phyloP scores from a whole-genome alignment of 306 rosid species.

The Astragalus glycyphyllos region DNA sequence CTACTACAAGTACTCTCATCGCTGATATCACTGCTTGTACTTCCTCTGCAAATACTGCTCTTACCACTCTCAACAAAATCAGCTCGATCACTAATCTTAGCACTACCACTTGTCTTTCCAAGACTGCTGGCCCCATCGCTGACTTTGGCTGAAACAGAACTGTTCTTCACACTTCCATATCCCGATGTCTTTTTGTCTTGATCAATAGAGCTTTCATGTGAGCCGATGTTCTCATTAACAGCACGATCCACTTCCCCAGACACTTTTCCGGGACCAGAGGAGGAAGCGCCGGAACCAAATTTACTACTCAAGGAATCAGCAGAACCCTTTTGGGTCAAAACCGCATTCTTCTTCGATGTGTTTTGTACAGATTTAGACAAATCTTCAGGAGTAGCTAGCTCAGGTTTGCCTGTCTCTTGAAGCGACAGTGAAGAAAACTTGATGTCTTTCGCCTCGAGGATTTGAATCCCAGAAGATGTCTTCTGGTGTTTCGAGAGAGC shows the following conservation, averaged over 20 bases:
- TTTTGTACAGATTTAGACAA: constrained; percentile 50
- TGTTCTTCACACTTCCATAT: constrained; percentile 80
- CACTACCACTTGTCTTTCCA: constrained; percentile 91
- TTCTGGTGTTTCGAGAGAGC: constrained; percentile 61
- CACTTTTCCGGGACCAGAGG: constrained; percentile 56
- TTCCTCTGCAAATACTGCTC: constrained; percentile 95
- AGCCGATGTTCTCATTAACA: constrained; percentile 62
- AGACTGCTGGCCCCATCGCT: constrained; percentile 89
- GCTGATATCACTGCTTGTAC: constrained; percentile 96
- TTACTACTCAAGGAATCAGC: constrained; percentile 63
- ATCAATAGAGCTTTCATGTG: constrained; percentile 61
- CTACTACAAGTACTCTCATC: constrained; percentile 98
- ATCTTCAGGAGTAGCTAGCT: constrained; percentile 46
- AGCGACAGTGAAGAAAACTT: constrained; percentile 49
- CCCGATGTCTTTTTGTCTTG: constrained; percentile 84
- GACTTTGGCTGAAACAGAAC: constrained; percentile 84
- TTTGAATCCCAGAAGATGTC: constrained; percentile 55
- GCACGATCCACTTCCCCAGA: constrained; percentile 51
- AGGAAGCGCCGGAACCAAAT: constrained; percentile 56
- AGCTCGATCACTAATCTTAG: constrained; percentile 82
- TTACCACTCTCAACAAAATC: constrained; percentile 95
- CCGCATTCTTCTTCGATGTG: constrained; percentile 52
- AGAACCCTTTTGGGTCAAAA: constrained; percentile 51
- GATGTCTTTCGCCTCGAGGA: constrained; percentile 53
- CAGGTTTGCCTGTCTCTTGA: constrained; percentile 53